These are phyloP conservation scores for Berkeleyomyces basicola DNA, from an alignment of 2,329 filamentous ascomycete species.

Conservation along the genomic window DNA sequence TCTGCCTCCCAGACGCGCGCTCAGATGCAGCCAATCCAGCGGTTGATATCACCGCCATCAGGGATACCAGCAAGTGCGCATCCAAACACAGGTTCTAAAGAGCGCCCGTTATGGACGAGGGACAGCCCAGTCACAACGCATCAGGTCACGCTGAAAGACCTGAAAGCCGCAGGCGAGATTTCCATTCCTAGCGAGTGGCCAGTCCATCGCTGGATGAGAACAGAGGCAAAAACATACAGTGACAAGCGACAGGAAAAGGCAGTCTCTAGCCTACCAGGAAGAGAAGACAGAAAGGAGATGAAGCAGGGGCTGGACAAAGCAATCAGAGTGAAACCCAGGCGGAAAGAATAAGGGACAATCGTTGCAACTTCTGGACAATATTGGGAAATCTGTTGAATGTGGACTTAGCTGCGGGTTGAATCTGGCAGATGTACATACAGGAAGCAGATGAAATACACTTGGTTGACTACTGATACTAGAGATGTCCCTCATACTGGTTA, in stretches of 20 bases:
- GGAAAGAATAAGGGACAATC: not conserved
- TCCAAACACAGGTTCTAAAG: not conserved
- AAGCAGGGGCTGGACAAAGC: not conserved
- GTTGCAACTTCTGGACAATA: not conserved
- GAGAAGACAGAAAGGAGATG: not conserved
- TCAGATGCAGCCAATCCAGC: not conserved
- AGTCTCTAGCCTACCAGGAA: no score
- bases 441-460: no score
- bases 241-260: not conserved
- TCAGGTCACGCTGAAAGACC: not conserved
- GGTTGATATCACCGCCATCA: not conserved
- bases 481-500: no score
- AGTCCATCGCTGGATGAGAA: not conserved
- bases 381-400: no score
- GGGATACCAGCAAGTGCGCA: not conserved
- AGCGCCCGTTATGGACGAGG: not conserved
- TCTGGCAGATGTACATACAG: no score
- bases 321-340: no score
- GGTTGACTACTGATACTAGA: no score
- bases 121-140: not conserved
- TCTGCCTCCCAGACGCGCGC: conserved; percentile 1
- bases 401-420: no score
- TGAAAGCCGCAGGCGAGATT: not conserved
- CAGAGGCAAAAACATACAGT: not conserved
- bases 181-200: not conserved